Evolutionary conservation across 306 rosid species (phyloP), one percentile per base, ranked within the genome.

Genomic region (Lotus japonicus): DNA sequence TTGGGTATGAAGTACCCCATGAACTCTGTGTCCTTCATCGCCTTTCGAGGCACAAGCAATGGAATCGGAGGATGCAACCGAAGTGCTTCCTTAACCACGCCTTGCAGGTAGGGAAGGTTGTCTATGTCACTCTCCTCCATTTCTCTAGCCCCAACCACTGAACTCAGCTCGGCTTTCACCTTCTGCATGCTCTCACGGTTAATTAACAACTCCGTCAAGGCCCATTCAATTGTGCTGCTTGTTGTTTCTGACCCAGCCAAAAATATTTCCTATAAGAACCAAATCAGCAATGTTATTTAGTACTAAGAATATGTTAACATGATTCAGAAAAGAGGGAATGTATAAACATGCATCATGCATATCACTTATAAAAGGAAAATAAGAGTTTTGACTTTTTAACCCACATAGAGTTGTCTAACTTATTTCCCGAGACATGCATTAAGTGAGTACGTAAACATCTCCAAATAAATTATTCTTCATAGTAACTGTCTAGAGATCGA

Each of bases 231-330:
- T 4, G 77, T 80, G 17, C 85, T 76, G 42, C 84, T 84, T 0
- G 85, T 82, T 57, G 92, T 86, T 60, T 89, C 96, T 26, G 85
- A 71, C 4, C 92, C 85, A 0, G 91, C 89, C 57, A 84, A 0
- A 35, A 86, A 86, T 21, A 88, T 66, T 71, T 84, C 92, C 95
- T 85, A 68, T 19, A 35, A 5, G 2, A 4, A 11, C 46, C 46
- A 38, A 38, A 38, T 35, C 31, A 26, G 4, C 4, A 2, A 4
- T 26, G 31, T 26, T 26, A 26, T 26, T 26, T 26, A 26, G 31
- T 26, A 26, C 31, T 26, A 26, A 26, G 31, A 21, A 21, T 21
- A 1, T 21, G 23, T 21, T 21, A 21, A 21, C 1, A 21, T 21
- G 23, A 21, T 3, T 21, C 1, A 21, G 23, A 26, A 26, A 26